Base-by-base conservation (phyloP, 1,284 basidiomycete genomes). In the Filobasidium uniguttulatum region DNA sequence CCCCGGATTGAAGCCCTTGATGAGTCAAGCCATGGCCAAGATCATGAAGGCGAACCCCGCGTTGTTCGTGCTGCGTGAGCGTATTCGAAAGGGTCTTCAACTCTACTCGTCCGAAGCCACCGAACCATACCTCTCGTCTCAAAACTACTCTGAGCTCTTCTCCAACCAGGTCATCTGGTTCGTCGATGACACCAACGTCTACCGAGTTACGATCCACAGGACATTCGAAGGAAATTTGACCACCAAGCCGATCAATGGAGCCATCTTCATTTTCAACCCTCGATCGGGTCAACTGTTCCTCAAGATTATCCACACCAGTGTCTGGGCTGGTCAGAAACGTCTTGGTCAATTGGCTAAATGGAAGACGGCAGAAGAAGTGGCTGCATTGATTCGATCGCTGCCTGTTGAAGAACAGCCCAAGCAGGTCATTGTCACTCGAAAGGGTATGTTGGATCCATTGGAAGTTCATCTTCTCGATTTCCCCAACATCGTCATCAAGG, bases 101-200 rank as follows among this genome's bases (percentile, higher is more conserved):
- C 76, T 98, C 20, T 99, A 98, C 72, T 97, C 91, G 26, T 98
- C 93, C 22, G 94, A 98, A 71, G 93, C 94, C 5, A 99, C 94
- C 17, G 94, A 99, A 70, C 94, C 94, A 43, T 98, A 98, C 71
- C 75, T 98, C 61, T 97, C 93, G 75, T 66, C 62, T 59, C 67
- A 85, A 76, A 96, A 96, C 71, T 70, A 96, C 69, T 93, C 90
- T 3, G 91, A 96, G 71, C 71, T 96, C 43, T 96, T 96, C 76
- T 91, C 87, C n/a, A 98, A 98, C 71, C 93, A 97, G 69, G 93
- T 98, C 68, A 97, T 98, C 59, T 99, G 93, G 94, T 97, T 98
- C 65, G 91, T 98, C 57, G 94, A 99, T 65, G 94, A 99, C 67
- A 98, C 94, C 40, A 97, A 98, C 61, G 94, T 98, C 23, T 98